phyloP scores from a whole-genome alignment of 495 filamentous ascomycete species.

The Aspergillus cavernicola region DNA sequence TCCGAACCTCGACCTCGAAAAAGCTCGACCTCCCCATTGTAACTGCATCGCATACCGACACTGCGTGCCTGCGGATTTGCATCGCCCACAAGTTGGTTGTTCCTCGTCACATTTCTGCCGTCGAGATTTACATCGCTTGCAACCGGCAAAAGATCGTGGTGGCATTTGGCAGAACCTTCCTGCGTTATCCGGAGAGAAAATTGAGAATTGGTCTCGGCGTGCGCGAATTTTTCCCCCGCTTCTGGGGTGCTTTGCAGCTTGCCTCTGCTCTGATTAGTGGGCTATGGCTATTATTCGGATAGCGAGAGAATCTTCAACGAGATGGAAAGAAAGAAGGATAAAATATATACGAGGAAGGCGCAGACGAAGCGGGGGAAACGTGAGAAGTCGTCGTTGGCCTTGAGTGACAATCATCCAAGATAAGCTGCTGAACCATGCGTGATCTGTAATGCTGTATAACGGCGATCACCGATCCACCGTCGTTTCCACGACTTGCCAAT shows the following conservation, averaged over 20 bases:
- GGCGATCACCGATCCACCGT: slow-evolving; percentile 22
- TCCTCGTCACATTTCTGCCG: slow-evolving; percentile 46
- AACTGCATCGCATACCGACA: slow-evolving; percentile 28
- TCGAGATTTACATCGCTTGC: slow-evolving; percentile 45
- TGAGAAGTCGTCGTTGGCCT: neutral
- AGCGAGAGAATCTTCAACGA: neutral
- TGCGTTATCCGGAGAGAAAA: neutral
- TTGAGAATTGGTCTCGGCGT: neutral
- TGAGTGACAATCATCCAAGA: slow-evolving; percentile 18
- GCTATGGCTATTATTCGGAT: neutral
- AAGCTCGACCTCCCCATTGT: slow-evolving; percentile 29
- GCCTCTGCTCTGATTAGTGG: neutral
- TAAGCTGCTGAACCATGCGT: slow-evolving; percentile 18
- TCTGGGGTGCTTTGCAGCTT: slow-evolving; percentile 4
- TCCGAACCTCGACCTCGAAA: slow-evolving; percentile 46
- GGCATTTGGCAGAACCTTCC: slow-evolving; percentile 32
- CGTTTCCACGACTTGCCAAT: slow-evolving; percentile 1
- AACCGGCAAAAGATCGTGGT: slow-evolving; percentile 44
- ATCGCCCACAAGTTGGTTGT: slow-evolving; percentile 37
- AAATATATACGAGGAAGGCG: neutral
- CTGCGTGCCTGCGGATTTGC: slow-evolving; percentile 19
- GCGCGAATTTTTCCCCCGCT: slow-evolving; percentile 9
- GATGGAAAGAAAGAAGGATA: neutral
- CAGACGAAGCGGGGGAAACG: neutral
- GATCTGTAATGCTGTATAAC: slow-evolving; percentile 21